Percentiles rank a stretch among this genome's conserved stretches.
Conservation (phyloP, 2,329 filamentous ascomycete species). For the Fusarium nygamai region DNA sequence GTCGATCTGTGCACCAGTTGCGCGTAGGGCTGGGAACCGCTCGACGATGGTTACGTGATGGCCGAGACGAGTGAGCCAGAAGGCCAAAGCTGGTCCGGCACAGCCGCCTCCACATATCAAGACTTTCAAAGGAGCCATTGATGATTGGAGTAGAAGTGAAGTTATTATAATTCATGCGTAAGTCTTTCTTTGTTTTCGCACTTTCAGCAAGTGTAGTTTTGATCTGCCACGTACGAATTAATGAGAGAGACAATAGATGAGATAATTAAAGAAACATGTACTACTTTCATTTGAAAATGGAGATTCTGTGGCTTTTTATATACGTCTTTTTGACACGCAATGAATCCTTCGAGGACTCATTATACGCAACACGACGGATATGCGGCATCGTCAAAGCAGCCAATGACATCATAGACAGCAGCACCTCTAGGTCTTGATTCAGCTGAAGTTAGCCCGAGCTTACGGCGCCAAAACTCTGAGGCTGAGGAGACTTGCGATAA, state of each 20-base stretch:
- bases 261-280: neutral
- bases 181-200: neutral
- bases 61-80: constrained; percentile 45
- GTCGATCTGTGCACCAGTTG: constrained; percentile 29
- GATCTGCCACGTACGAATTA: neutral
- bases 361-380: neutral
- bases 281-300: fast-evolving
- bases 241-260: neutral
- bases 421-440: neutral
- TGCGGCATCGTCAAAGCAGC: neutral
- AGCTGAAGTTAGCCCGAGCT: neutral
- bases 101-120: constrained; percentile 49
- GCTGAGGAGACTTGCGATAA: neutral
- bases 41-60: constrained; percentile 53
- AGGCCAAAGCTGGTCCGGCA: constrained; percentile 46
- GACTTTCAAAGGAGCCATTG: constrained; percentile 25
- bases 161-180: neutral
- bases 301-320: neutral
- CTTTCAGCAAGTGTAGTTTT: neutral
- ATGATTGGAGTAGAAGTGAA: neutral
- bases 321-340: neutral
- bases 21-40: constrained; percentile 38
- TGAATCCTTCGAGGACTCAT: neutral
- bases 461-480: neutral
- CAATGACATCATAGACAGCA: constrained; percentile 1